Base-by-base conservation (phyloP, 257 asterid species). In the Osmanthus fragrans region DNA sequence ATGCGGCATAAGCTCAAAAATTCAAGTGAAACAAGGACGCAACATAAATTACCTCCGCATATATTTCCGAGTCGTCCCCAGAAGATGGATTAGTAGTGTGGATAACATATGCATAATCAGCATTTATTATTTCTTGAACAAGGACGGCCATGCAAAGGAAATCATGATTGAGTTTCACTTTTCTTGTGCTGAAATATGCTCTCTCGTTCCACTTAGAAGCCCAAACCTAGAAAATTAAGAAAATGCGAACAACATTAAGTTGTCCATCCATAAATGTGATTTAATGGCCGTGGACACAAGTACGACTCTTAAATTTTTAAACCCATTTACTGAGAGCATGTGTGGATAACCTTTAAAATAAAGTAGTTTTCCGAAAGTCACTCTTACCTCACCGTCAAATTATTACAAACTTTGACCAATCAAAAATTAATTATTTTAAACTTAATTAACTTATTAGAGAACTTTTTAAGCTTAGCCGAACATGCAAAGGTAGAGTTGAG, bases 191-290 rank as follows among this genome's bases (percentile, higher is more conserved):
- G 85, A 92, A 90, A 83, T 90, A 96, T 84, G 99, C 99, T 86
- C 99, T 89, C 87, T 96, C 99, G 42, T 96, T 96, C 99, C 99
- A 96, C 80, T 96, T 96, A 67, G 99, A 96, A 79, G 98, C 98
- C 99, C 99, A 96, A 32, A 96, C 99, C 99, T 96, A 70, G 47
- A 73, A 65, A 49, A 60, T 1, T 60, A 76, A 73, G 75, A 45
- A 63, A 45, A 47, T 63, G 70, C 51, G 37, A 25, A 63, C 7
- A 27, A 63, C 13, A 5, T 27, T 11, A 21, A 58, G 36, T 63
- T 27, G 8, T 63, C n/a, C 15, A 63, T 13, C 69, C 7, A 63
- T 27, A 3, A 63, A 27, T 63, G 36, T 18, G 13, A 27, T 23
- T 27, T 23, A 58, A 58, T 21, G 30, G 69, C 25, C 34, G 18